Evolutionary conservation across 371 early-diverging fungal species (phyloP).

Genomic region (Syncephalis plumigaleata): DNA sequence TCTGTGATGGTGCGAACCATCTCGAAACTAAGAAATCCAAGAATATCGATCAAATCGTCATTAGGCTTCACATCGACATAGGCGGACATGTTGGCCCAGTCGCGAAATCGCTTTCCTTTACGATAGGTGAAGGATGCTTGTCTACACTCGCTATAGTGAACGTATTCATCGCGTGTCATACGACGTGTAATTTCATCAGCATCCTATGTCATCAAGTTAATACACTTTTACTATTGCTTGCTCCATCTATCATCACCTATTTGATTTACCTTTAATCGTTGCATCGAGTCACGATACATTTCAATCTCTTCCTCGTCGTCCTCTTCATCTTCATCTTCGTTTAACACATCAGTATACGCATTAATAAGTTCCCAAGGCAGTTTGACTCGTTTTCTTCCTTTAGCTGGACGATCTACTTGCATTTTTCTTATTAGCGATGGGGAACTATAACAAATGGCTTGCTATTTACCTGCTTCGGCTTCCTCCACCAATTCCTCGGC

Average conservation of each 20-base stretch:
- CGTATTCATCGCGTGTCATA: conserved; percentile 97
- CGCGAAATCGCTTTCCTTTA: conserved; percentile 85
- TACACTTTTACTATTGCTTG: not conserved
- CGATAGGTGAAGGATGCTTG: conserved; percentile 95
- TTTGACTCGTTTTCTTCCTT: conserved; percentile 53
- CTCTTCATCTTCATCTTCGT: conserved; percentile 59
- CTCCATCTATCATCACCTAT: too few species aligned
- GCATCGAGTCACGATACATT: conserved; percentile 73
- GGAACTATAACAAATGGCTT: too few species aligned
- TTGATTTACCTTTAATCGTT: conserved; percentile 40
- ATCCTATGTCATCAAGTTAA: too few species aligned
- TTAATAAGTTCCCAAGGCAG: conserved; percentile 83
- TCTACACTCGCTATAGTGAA: conserved; percentile 94
- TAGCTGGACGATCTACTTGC: conserved; percentile 14
- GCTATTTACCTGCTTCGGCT: conserved; percentile 9
- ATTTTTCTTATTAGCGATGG: too few species aligned
- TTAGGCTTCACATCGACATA: conserved; percentile 78
- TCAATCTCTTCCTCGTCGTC: conserved; percentile 71
- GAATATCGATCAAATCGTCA: conserved; percentile 89
- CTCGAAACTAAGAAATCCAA: conserved; percentile 94
- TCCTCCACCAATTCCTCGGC: conserved; percentile 55
- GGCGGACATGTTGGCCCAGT: conserved; percentile 83
- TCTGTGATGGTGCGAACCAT: conserved; percentile 88
- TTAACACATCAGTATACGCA: conserved; percentile 51
- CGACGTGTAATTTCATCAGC: conserved; percentile 85